A percentile compares a stretch with the other conserved stretches of the same genome.
Conservation (phyloP, 1,284 basidiomycete genomes). For the Ustilago lituana region DNA sequence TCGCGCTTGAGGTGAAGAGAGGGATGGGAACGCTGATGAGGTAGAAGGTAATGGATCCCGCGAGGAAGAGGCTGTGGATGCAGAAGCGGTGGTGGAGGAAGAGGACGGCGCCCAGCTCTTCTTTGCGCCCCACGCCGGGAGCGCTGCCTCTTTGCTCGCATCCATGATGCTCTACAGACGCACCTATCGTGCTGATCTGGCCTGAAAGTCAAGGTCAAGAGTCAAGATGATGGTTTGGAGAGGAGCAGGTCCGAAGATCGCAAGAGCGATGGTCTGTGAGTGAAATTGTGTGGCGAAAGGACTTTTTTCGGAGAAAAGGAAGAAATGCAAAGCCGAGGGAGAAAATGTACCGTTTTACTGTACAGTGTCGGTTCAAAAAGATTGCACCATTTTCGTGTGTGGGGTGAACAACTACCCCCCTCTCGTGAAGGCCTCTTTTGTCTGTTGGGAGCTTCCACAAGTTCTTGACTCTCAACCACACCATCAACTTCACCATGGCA, state of each 20-base stretch:
- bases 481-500: no score
- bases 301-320: constrained; percentile 10
- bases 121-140: constrained; percentile 20
- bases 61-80: constrained; percentile 12
- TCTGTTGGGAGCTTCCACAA: no score
- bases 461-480: no score
- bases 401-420: no score
- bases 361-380: no score
- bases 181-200: no score
- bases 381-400: no score
- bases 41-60: constrained; percentile 17
- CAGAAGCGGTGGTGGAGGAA: constrained; percentile 1
- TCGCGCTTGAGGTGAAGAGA: constrained; percentile 20
- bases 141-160: neutral
- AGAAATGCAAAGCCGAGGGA: constrained; percentile 33
- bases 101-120: constrained; percentile 16
- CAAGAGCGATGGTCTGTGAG: constrained; percentile 15
- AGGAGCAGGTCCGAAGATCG: neutral
- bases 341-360: no score
- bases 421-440: no score
- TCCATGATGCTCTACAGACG: constrained; percentile 14
- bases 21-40: constrained; percentile 28
- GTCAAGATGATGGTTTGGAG: neutral
- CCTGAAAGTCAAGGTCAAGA: no score
- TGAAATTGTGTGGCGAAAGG: constrained; percentile 21